phyloP scores from a whole-genome alignment of 2,329 filamentous ascomycete species.

The Ascocoryne sarcoides region DNA sequence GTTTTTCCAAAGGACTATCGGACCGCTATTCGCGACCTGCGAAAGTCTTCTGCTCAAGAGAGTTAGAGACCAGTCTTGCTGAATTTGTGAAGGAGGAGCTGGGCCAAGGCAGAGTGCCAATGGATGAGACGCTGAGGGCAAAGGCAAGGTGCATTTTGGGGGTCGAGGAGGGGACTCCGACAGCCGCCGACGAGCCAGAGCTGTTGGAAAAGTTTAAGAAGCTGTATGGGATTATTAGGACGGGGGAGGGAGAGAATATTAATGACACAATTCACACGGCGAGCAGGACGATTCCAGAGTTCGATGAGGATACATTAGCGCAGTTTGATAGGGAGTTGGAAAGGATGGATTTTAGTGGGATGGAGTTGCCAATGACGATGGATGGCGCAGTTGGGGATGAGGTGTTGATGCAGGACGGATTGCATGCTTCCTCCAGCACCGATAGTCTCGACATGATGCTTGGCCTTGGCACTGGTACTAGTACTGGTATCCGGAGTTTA shows the following conservation, averaged over 20 bases:
- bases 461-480: neutral
- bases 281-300: neutral
- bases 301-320: neutral
- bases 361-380: neutral
- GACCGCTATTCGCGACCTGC: conserved; percentile 39
- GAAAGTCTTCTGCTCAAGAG: conserved; percentile 47
- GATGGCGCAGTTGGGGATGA: neutral
- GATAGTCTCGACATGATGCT: neutral
- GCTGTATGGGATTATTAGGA: neutral
- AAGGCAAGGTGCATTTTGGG: conserved; percentile 42
- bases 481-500: no score
- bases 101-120: conserved; percentile 35
- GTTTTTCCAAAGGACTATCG: conserved; percentile 37
- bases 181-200: conserved; percentile 45
- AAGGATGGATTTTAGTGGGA: neutral
- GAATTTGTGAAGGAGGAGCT: conserved; percentile 39
- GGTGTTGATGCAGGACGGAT: neutral
- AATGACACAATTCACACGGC: neutral
- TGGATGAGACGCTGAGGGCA: conserved; percentile 38
- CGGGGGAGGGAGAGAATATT: neutral
- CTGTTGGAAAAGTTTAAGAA: conserved; percentile 43
- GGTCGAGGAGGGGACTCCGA: conserved; percentile 28
- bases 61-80: conserved; percentile 46
- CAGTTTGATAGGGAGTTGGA: neutral
- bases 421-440: neutral